phyloP scores from a whole-genome alignment of 441 rosid genomes.

The Croton setiger region DNA sequence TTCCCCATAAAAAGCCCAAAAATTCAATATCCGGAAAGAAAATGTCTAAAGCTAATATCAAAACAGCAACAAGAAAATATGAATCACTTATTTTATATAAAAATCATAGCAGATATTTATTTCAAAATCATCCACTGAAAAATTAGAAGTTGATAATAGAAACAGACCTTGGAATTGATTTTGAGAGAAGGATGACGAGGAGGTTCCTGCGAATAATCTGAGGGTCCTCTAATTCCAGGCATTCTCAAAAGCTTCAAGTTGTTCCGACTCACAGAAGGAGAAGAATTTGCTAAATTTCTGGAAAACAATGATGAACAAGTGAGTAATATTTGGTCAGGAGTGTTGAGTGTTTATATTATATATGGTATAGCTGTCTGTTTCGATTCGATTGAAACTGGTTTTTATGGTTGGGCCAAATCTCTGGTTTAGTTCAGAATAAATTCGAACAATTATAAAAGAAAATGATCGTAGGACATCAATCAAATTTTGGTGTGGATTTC shows the following conservation, averaged over 20 bases:
- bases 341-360: not conserved
- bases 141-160: not conserved
- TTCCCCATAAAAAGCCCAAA: not conserved
- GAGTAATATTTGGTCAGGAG: not conserved
- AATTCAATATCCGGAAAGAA: not conserved
- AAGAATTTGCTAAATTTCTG: not conserved
- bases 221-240: constrained; percentile 83
- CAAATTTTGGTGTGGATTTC: no score
- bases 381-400: no score
- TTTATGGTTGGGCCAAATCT: no score
- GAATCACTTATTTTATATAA: not conserved
- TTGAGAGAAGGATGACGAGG: constrained; percentile 68
- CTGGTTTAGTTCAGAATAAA: no score
- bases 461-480: no score
- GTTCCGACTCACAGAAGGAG: not conserved
- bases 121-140: no score
- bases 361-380: not conserved
- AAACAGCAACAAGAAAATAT: not conserved
- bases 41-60: not conserved
- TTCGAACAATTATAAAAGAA: no score
- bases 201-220: constrained; percentile 74
- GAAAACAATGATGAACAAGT: not conserved
- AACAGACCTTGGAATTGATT: constrained; percentile 68
- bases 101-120: not conserved
- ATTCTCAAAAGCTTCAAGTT: constrained; percentile 26